Evolutionary conservation across 2,329 filamentous ascomycete genomes (phyloP), one percentile per base, ranked within the genome.

Genomic region (Zarea fungicola): DNA sequence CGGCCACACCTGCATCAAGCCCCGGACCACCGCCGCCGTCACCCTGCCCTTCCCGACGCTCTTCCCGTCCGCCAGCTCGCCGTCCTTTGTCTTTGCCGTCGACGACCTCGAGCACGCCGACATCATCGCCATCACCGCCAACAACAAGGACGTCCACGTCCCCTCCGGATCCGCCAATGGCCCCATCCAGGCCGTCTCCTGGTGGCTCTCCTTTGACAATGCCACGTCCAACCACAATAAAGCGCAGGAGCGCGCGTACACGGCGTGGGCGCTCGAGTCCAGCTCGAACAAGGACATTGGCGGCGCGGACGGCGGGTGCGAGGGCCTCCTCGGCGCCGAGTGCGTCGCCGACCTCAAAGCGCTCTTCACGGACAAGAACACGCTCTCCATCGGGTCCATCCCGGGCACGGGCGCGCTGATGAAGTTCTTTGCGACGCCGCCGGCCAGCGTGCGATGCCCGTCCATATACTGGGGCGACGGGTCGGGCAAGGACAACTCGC

Each of bases 281-380:
- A 43, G 23, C 47, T 16, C 37, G n/a, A 43, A 28, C 19, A 19
- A 23, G n/a, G 47, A 49, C 18, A 11, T 49, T n/a, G 39, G 47
- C 29, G 47, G 47, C 39, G 40, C 31, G 28, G 37, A 49, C 28
- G 47, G 47, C 23, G 47, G 47, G n/a, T 49, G 47, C 22, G 47
- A 22, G 37, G 32, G 32, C 16, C 23, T 49, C 39, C 31, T 49
- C 6, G 47, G 47, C 23, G 13, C 6, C 21, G 37, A 49, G 14
- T 49, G 47, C 29, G 47, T 43, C 2, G 29, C 4, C 10, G 42
- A 45, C 14, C 14, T 45, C 5, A 45, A 35, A 31, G 26, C 29
- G 42, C 42, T 45, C 16, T 45, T 45, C 7, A 45, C 42, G n/a
- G 42, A 45, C 13, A 45, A 26, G 29, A 36, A 21, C 21, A 45